These are phyloP conservation scores for Corchorus olitorius DNA, from an alignment of 345 rosid genomes.

Conservation along the genomic window DNA sequence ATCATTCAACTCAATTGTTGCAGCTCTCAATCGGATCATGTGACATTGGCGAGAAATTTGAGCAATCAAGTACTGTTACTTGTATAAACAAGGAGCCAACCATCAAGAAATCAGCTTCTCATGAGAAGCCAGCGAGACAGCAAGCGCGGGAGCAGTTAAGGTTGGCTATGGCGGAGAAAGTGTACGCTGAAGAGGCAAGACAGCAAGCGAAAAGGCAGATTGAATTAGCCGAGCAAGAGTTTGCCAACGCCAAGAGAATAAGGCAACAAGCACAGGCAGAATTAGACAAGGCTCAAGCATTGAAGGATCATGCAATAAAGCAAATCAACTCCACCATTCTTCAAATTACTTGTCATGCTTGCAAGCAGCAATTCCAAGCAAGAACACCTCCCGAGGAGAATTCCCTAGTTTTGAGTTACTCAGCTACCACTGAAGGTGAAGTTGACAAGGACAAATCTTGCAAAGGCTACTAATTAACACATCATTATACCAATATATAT, in stretches of 20 bases:
- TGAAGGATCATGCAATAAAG: conserved; percentile 68
- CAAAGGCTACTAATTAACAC: conserved; percentile 13
- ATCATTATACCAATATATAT: neutral
- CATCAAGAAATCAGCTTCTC: conserved; percentile 21
- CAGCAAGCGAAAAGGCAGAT: conserved; percentile 64
- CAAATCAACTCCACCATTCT: conserved; percentile 61
- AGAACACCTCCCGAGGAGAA: conserved; percentile 41
- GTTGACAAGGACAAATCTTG: conserved; percentile 24
- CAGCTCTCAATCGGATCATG: conserved; percentile 69
- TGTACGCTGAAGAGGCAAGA: conserved; percentile 64
- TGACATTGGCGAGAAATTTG: conserved; percentile 36
- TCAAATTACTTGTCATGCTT: conserved; percentile 76
- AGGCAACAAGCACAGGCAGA: conserved; percentile 83
- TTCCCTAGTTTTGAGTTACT: conserved; percentile 54
- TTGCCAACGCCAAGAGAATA: conserved; percentile 71
- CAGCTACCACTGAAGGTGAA: conserved; percentile 52
- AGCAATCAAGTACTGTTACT: conserved; percentile 10
- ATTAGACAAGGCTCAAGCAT: conserved; percentile 60
- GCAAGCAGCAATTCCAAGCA: conserved; percentile 65
- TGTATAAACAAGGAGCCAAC: conserved; percentile 11
- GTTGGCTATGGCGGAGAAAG: conserved; percentile 64
- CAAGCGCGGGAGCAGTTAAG: conserved; percentile 44
- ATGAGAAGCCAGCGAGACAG: conserved; percentile 32
- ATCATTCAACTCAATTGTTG: conserved; percentile 51
- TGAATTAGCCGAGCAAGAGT: conserved; percentile 79